Conservation (phyloP, 1,139 yeast species). For the Pichia sp. region DNA sequence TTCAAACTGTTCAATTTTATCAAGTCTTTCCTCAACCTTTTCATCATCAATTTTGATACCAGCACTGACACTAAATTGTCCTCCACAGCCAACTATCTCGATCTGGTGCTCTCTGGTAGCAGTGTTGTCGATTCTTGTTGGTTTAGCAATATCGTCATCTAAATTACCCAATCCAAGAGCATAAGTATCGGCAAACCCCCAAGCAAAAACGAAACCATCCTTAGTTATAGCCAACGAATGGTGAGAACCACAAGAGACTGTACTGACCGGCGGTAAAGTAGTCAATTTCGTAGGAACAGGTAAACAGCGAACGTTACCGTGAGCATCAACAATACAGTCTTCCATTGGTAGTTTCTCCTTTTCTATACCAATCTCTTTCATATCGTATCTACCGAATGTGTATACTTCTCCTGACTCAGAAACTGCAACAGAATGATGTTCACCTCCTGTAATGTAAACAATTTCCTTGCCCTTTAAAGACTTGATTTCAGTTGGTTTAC, state of each 20-base stretch:
- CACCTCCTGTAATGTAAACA: conserved; percentile 79
- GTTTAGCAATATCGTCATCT: conserved; percentile 84
- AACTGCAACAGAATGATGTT: conserved; percentile 84
- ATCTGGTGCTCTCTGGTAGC: conserved; percentile 82
- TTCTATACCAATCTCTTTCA: conserved; percentile 85
- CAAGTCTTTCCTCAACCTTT: conserved; percentile 49
- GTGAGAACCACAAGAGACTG: conserved; percentile 82
- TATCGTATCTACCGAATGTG: conserved; percentile 88
- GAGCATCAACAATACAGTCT: conserved; percentile 64
- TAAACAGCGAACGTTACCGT: conserved; percentile 80
- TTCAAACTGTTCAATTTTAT: conserved; percentile 36
- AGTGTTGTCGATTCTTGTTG: conserved; percentile 84
- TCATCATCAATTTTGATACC: conserved; percentile 66
- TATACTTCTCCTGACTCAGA: conserved; percentile 67
- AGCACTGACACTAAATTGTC: conserved; percentile 87
- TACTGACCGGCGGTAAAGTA: conserved; percentile 54
- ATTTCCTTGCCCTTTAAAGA: conserved; percentile 55
- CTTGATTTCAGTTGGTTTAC: conserved; percentile 70
- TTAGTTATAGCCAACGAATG: conserved; percentile 82
- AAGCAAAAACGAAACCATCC: conserved; percentile 82
- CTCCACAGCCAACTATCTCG: conserved; percentile 78
- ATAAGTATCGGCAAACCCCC: conserved; percentile 98
- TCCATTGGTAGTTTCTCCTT: conserved; percentile 48
- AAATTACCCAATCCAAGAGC: conserved; percentile 93
- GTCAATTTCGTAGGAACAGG: conserved; percentile 74